phyloP scores from a whole-genome alignment of 169 alveolate genomes.

The Plasmodium gonderi region DNA sequence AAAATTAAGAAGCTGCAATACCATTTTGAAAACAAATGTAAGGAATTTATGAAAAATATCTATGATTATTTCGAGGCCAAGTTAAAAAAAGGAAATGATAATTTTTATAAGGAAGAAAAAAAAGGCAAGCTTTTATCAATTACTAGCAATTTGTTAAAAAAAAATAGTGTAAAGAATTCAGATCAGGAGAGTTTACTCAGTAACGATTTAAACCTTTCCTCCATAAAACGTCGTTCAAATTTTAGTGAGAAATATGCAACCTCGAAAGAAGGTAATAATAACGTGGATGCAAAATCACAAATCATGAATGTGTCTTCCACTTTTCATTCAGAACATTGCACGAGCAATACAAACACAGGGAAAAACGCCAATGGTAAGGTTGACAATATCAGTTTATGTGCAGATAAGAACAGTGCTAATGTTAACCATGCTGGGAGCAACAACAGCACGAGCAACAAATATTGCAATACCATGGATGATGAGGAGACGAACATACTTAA shows the following conservation, averaged over 20 bases:
- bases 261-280: slow-evolving; percentile 50
- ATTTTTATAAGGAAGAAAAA: slow-evolving; percentile 34
- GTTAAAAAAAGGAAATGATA: slow-evolving; percentile 19
- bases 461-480: background rate
- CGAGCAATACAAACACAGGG: slow-evolving; percentile 12
- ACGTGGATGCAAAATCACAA: slow-evolving; percentile 39
- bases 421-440: no score
- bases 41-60: slow-evolving; percentile 41
- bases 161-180: slow-evolving; percentile 12
- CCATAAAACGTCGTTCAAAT: slow-evolving; percentile 16
- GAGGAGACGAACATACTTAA: background rate
- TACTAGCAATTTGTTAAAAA: slow-evolving; percentile 25
- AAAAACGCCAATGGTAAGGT: background rate
- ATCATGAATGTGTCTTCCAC: slow-evolving; percentile 63
- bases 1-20: slow-evolving; percentile 48
- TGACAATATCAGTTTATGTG: background rate
- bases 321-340: slow-evolving; percentile 41
- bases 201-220: slow-evolving; percentile 36
- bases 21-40: slow-evolving; percentile 48
- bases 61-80: slow-evolving; percentile 18
- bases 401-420: no score
- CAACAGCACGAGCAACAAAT: background rate
- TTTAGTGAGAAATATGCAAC: slow-evolving; percentile 29
- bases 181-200: slow-evolving; percentile 21
- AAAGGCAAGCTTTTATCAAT: background rate